Base-by-base conservation (phyloP, 352 stramenopile genomes). In the Elongisporangium senticosum region DNA sequence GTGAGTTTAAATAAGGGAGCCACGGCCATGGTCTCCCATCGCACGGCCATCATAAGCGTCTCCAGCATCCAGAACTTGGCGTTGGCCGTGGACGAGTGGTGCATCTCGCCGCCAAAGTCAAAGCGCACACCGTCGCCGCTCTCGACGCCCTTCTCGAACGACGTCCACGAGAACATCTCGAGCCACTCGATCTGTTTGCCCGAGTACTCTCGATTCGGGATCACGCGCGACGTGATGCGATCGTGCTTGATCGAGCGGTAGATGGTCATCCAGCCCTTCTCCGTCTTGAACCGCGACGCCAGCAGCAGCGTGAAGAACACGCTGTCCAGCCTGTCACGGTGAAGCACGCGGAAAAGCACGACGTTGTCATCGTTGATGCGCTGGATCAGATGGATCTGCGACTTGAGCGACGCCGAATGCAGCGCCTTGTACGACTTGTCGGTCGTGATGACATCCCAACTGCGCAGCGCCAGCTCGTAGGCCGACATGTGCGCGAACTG, bases 251-350 rank as follows among this genome's bases (percentile, higher is more conserved):
- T 53, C 3, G 65, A 63, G 8, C 69, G 68, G 61, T 75, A 79
- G 24, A 83, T 64, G 24, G 68, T 68, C 55, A 75, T 61, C 47
- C 61, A 69, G 17, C 71, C 71, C 20, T 69, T 48, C n/a, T 65
- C 54, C 37, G 69, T 68, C 43, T 71, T 40, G 22, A 83, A 74
- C 13, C 72, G 71, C 19, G 73, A 75, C 33, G 67, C 63, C 15
- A 83, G 56, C 17, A 79, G 10, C 26, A 79, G 62, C 2, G 68
- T 77, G 23, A 74, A 74, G 56, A 76, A 64, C 11, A 72, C 33
- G 21, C 55, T 49, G 5, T 59, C 47, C 23, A 71, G 69, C 7
- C 55, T 61, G 28, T 63, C 57, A 0, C 69, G 62, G 33, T 71
- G 58, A 20, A 74, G 53, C 11, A 78, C 62, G 19, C 72, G 69